Conservation (phyloP, 495 filamentous ascomycete species). For the Articulospora tetracladia region DNA sequence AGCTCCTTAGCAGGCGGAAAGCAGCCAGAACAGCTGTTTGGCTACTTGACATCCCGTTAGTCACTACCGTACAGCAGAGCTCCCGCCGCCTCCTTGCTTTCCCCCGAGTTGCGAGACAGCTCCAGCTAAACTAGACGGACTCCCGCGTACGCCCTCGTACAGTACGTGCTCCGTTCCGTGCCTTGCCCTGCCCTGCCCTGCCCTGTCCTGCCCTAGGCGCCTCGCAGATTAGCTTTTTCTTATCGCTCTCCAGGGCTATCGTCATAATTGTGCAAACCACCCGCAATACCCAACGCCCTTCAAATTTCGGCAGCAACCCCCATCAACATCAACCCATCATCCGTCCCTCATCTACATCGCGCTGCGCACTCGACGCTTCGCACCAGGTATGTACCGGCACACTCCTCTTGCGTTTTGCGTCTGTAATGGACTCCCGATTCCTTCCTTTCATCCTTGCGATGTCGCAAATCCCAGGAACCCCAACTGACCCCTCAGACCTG, state of each 20-base stretch:
- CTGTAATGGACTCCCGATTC: background rate
- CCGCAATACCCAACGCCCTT: background rate
- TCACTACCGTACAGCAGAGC: too few relatives aligned
- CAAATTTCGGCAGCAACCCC: background rate
- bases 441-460: background rate
- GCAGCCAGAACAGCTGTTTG: too few relatives aligned
- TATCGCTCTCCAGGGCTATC: background rate
- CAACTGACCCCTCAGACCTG: background rate
- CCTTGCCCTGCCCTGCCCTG: too few relatives aligned
- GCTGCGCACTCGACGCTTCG: background rate
- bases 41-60: too few relatives aligned
- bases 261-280: background rate
- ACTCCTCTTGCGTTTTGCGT: background rate
- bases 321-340: background rate
- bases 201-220: too few relatives aligned
- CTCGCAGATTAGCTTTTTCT: background rate
- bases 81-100: too few relatives aligned
- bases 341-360: background rate
- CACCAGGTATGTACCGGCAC: background rate
- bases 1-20: too few relatives aligned
- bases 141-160: too few relatives aligned
- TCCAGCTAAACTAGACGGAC: too few relatives aligned
- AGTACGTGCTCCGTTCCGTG: too few relatives aligned
- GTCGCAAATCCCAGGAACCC: background rate
- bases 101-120: too few relatives aligned